Base-by-base conservation (phyloP, 352 stramenopile genomes). In the Phytophthora syringae region DNA sequence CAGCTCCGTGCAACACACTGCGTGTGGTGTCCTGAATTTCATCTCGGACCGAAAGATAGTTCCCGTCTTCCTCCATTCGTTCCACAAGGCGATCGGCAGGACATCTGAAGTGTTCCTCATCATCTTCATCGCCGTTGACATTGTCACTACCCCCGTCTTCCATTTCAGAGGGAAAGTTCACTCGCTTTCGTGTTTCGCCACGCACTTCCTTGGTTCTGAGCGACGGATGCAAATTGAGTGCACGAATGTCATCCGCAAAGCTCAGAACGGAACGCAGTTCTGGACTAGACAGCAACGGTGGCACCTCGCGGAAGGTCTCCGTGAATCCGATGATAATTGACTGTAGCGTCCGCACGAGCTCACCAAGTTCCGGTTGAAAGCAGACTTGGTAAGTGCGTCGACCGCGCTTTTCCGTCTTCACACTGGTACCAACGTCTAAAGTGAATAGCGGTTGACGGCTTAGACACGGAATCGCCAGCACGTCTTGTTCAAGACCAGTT, bases 161-260 rank as follows among this genome's bases (percentile, higher is more conserved):
- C 32, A 18, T 6, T 36, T 28, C 20, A 27, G 10, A 47, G 15
- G 7, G 18, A 22, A 48, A 10, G 10, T 7, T 24, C 7, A 18
- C 13, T 43, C 18, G 11, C 13, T 28, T 28, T 3, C 18, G 52
- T 18, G 20, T 32, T 43, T 30, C 22, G 30, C 27, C n/a, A 43
- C 27, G 18, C 52, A 32, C 6, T 28, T 12, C 10, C 7, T 37
- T 21, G 16, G 30, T 1, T 27, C 7, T 22, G 20, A 69, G 52
- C 13, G 30, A 27, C 2, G 59, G 42, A 44, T 60, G 42, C 16
- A 76, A 20, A 12, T 64, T 64, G 7, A 76, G 60, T 6, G 80
- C 71, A 28, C 70, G 74, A n/a, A 84, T 80, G 27, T 89, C 67
- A 15, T 79, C 56, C 0, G 76, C 70, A 61, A 91, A 91, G 4